Conservation (phyloP, 2,329 filamentous ascomycete species). For the Diaporthe sp. region DNA sequence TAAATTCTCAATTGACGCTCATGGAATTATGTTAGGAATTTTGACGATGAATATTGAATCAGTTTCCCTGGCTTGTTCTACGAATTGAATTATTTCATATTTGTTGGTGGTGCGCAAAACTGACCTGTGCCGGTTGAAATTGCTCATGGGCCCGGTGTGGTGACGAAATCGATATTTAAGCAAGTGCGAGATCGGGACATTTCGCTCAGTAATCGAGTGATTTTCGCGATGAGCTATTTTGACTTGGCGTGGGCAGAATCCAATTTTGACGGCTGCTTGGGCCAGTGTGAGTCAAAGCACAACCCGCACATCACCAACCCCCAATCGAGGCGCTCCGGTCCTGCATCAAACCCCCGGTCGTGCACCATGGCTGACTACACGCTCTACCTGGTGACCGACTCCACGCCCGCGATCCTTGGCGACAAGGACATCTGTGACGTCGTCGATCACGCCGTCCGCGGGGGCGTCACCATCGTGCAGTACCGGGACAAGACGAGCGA, state of each 20-base stretch:
- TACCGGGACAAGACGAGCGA: constrained; percentile 89
- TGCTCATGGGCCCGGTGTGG: neutral
- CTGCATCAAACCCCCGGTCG: no score
- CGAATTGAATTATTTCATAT: neutral
- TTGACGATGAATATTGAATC: no score
- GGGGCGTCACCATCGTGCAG: constrained; percentile 88
- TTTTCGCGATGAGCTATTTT: constrained; percentile 21
- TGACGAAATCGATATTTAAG: neutral
- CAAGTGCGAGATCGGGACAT: constrained; percentile 23
- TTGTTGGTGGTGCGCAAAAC: no score
- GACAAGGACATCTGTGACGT: constrained; percentile 75
- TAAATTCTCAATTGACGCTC: no score
- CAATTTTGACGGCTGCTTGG: neutral
- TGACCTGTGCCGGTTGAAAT: fast-evolving
- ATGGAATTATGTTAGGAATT: no score
- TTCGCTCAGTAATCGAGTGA: neutral
- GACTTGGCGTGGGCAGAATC: neutral
- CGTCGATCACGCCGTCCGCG: constrained; percentile 79
- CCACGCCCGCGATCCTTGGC: constrained; percentile 85
- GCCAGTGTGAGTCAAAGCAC: neutral
- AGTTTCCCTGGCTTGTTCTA: no score
- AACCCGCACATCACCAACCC: neutral
- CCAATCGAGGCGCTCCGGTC: neutral
- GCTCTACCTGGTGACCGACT: constrained; percentile 93
- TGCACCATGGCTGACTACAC: constrained; percentile 72